A percentile compares a stretch with the other conserved stretches of the same genome.
Conservation (phyloP, 768 basidiomycete species). For the Hericium alpestre region DNA sequence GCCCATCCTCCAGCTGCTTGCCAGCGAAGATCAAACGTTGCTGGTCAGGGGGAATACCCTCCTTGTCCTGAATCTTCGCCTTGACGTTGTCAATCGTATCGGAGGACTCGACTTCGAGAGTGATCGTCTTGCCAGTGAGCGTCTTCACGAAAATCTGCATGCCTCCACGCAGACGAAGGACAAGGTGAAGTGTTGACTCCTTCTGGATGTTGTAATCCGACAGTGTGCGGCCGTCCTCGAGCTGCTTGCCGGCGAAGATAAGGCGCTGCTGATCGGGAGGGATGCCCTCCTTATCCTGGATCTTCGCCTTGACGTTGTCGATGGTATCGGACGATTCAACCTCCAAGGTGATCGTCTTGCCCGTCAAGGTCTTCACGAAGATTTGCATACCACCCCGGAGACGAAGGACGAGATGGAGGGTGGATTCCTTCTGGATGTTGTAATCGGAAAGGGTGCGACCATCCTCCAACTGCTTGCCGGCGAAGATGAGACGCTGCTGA, state of each 20-base stretch:
- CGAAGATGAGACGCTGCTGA: constrained; percentile 93
- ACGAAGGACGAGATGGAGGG: constrained; percentile 81
- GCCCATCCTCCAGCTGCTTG: constrained; percentile 90
- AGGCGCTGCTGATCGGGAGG: constrained; percentile 84
- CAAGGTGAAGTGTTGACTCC: constrained; percentile 74
- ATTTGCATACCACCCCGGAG: constrained; percentile 89
- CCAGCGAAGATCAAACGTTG: constrained; percentile 90
- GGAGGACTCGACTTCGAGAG: constrained; percentile 84
- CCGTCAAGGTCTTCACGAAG: constrained; percentile 74
- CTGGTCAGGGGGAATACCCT: constrained; percentile 78
- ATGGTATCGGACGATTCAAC: constrained; percentile 83
- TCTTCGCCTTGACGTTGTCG: constrained; percentile 84
- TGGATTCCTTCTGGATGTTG: constrained; percentile 94
- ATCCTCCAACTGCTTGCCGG: constrained; percentile 92
- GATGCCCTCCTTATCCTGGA: constrained; percentile 88
- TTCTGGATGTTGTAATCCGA: constrained; percentile 91
- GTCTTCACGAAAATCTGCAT: constrained; percentile 92
- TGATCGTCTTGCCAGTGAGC: constrained; percentile 85
- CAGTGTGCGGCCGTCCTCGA: constrained; percentile 83
- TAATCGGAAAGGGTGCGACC: constrained; percentile 84
- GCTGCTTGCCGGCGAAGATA: constrained; percentile 88
- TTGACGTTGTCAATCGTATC: constrained; percentile 91
- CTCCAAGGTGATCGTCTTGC: constrained; percentile 88
- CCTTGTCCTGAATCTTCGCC: constrained; percentile 75
- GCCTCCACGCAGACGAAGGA: constrained; percentile 78